phyloP scores from a whole-genome alignment of 305 asterid species.

The Solanum hybrid region DNA sequence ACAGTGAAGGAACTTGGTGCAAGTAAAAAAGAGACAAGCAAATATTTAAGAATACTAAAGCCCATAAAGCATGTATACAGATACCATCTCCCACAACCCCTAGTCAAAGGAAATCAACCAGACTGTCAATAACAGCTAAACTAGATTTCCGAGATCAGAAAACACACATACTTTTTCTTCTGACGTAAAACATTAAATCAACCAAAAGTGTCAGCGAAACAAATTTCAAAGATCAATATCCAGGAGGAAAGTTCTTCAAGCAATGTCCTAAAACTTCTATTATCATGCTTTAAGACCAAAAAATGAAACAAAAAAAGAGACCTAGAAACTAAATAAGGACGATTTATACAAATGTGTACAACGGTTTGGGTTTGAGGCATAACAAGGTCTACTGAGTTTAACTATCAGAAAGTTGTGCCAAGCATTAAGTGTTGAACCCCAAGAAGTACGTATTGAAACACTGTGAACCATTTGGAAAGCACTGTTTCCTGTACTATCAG shows the following conservation, averaged over 20 bases:
- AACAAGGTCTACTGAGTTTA: background rate
- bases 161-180: background rate
- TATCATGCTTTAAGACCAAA: background rate
- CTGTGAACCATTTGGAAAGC: background rate
- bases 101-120: background rate
- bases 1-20: conserved; percentile 2
- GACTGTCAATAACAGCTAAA: background rate
- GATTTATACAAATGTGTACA: background rate
- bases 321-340: background rate
- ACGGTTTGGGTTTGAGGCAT: background rate
- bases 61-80: background rate
- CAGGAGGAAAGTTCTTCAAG: background rate
- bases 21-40: background rate
- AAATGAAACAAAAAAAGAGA: background rate
- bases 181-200: background rate
- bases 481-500: background rate
- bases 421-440: background rate
- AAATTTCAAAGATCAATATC: background rate
- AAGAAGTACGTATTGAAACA: background rate
- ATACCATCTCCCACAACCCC: background rate
- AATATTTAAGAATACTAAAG: background rate
- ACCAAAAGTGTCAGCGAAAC: background rate
- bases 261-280: background rate
- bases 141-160: background rate
- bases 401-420: background rate